Conservation (phyloP, 371 early-diverging fungal species). For the Actinomucor elegans region DNA sequence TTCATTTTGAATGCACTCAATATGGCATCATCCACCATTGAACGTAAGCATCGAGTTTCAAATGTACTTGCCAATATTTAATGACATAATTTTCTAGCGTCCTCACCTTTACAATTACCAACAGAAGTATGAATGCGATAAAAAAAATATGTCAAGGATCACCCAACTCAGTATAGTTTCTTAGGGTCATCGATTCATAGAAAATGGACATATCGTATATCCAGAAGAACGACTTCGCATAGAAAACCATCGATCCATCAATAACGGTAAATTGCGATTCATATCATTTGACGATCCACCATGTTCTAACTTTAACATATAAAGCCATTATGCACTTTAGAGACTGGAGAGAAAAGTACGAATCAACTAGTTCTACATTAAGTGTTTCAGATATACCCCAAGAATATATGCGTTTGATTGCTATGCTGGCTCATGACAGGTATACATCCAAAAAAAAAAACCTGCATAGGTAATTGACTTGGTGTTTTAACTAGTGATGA, state of each 20-base stretch:
- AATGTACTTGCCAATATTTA: too few species aligned
- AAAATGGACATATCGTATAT: neutral
- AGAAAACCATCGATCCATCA: neutral
- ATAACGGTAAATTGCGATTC: neutral
- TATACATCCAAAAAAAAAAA: neutral
- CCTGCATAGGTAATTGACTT: too few species aligned
- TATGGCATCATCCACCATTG: constrained; percentile 1
- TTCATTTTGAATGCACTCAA: too few species aligned
- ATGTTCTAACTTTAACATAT: neutral
- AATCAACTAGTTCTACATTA: neutral
- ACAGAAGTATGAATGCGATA: too few species aligned
- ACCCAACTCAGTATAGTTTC: too few species aligned
- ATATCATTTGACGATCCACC: neutral
- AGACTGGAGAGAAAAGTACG: constrained; percentile 16
- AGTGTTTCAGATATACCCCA: constrained; percentile 16
- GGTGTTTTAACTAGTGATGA: constrained; percentile 5
- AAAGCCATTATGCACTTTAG: constrained; percentile 16
- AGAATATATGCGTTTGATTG: constrained; percentile 11
- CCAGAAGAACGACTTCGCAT: neutral
- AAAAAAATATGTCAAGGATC: too few species aligned
- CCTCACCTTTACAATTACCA: too few species aligned
- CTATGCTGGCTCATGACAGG: constrained; percentile 23
- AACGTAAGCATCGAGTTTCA: neutral
- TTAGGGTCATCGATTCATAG: constrained; percentile 2
- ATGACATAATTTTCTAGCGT: too few species aligned